A percentile compares a stretch with the other conserved stretches of the same genome.
Evolutionary conservation across 495 filamentous ascomycete genomes (phyloP).

Genomic region (Aspergillus olivimuriae): DNA sequence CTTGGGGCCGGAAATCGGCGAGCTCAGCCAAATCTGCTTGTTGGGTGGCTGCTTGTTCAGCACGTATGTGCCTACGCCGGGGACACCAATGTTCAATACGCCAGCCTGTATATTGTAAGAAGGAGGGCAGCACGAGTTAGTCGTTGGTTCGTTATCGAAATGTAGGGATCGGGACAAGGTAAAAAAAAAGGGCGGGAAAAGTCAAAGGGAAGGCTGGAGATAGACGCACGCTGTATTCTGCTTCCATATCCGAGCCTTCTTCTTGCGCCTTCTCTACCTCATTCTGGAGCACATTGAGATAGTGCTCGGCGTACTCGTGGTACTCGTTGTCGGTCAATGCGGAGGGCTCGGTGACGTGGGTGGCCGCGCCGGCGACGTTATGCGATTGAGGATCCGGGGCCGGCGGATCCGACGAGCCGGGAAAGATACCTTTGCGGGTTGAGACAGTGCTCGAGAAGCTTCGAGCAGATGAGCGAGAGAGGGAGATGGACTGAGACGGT

Average conservation of each 20-base stretch:
- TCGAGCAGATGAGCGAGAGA: constrained; percentile 8
- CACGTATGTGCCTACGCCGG: constrained; percentile 69
- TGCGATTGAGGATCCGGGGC: constrained; percentile 31
- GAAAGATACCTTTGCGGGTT: constrained; percentile 36
- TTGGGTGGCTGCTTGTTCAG: constrained; percentile 98
- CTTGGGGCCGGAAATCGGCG: constrained; percentile 86
- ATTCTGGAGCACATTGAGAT: constrained; percentile 39
- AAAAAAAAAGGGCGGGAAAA: too few species aligned
- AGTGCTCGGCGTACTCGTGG: constrained; percentile 44
- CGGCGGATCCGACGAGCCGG: constrained; percentile 33
- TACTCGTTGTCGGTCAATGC: constrained; percentile 37
- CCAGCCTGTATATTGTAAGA: constrained; percentile 55
- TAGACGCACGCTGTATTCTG: constrained; percentile 48
- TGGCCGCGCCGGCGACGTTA: constrained; percentile 25
- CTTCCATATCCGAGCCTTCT: constrained; percentile 44
- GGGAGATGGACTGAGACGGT: constrained; percentile 3
- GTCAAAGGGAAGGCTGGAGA: background rate
- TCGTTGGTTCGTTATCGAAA: background rate
- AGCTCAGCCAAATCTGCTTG: constrained; percentile 95
- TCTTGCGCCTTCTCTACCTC: constrained; percentile 42
- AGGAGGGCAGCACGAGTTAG: background rate
- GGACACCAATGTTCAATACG: constrained; percentile 68
- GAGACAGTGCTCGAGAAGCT: constrained; percentile 26
- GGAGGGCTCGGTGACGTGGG: constrained; percentile 36
- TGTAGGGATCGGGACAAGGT: background rate